Evolutionary conservation across 2,329 filamentous ascomycete species (phyloP).

Genomic region (Bertia moriformis): DNA sequence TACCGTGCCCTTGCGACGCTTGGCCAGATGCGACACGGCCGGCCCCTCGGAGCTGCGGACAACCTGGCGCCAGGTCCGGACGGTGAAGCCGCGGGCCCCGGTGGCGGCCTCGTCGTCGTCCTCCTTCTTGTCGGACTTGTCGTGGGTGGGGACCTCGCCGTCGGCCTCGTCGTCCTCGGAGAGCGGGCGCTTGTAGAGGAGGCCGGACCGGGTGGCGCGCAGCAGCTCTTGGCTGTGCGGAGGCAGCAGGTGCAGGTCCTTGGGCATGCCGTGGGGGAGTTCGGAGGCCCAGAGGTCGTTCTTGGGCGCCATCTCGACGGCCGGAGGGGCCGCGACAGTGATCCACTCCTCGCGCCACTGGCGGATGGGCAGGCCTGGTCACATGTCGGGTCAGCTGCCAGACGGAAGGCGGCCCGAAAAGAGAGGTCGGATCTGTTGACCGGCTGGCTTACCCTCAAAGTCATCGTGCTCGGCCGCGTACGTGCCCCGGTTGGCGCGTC

Average conservation of each 20-base stretch:
- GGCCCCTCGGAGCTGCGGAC: slow-evolving; percentile 40
- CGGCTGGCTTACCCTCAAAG: slow-evolving; percentile 32
- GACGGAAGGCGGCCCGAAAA: neutral
- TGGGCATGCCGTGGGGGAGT: slow-evolving; percentile 67
- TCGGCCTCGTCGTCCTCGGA: slow-evolving; percentile 44
- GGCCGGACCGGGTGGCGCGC: slow-evolving; percentile 64
- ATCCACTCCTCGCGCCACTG: slow-evolving; percentile 71
- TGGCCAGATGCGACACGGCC: slow-evolving; percentile 39
- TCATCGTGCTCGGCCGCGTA: slow-evolving; percentile 46
- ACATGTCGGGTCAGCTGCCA: too few relatives aligned
- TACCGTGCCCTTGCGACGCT: slow-evolving; percentile 45
- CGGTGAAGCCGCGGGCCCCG: slow-evolving; percentile 33
- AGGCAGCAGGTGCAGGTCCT: slow-evolving; percentile 64
- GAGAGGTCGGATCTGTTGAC: neutral
- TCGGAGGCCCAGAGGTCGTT: slow-evolving; percentile 63
- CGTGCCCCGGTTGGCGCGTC: slow-evolving; percentile 38
- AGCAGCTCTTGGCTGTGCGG: slow-evolving; percentile 72
- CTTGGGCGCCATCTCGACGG: slow-evolving; percentile 45
- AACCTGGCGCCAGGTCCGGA: slow-evolving; percentile 47
- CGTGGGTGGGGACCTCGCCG: slow-evolving; percentile 24
- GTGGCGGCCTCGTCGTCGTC: too few relatives aligned
- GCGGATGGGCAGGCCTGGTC: slow-evolving; percentile 69
- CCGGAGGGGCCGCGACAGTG: slow-evolving; percentile 49
- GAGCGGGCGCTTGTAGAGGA: slow-evolving; percentile 58
- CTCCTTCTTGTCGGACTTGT: slow-evolving; percentile 47